phyloP scores from a whole-genome alignment of 495 filamentous ascomycete species.

The Talaromyces adpressus region DNA sequence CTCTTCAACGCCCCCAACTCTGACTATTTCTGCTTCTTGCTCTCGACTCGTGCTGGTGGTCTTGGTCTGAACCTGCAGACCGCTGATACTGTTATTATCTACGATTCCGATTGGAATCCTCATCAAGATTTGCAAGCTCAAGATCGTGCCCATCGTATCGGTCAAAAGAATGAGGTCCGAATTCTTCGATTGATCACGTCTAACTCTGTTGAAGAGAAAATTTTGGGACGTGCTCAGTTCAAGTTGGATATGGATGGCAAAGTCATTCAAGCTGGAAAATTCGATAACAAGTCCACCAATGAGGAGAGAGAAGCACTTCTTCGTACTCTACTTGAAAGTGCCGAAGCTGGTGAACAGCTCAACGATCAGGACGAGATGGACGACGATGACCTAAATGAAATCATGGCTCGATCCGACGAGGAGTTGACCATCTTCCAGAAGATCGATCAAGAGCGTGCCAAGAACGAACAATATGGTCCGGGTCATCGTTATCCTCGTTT shows the following conservation, averaged over 20 bases:
- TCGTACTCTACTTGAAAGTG: slow-evolving; percentile 82
- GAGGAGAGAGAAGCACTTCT: slow-evolving; percentile 96
- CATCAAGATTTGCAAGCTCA: slow-evolving; percentile 99
- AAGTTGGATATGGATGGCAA: slow-evolving; percentile 99
- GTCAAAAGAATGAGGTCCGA: slow-evolving; percentile 98
- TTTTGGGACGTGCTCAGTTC: slow-evolving; percentile 91
- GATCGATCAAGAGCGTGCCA: slow-evolving; percentile 68
- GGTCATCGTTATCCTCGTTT: slow-evolving; percentile 62
- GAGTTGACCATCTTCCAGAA: slow-evolving; percentile 64
- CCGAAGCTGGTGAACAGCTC: slow-evolving; percentile 74
- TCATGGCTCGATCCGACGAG: slow-evolving; percentile 69
- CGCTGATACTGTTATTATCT: slow-evolving; percentile 98
- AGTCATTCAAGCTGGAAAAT: slow-evolving; percentile 97
- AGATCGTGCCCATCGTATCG: slow-evolving; percentile 99
- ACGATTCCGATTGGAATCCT: slow-evolving; percentile 99
- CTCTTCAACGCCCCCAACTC: slow-evolving; percentile 86
- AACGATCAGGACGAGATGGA: slow-evolving; percentile 87
- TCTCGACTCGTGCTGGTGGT: slow-evolving; percentile 98
- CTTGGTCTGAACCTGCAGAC: slow-evolving; percentile 94
- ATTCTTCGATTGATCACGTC: slow-evolving; percentile 93
- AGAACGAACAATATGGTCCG: slow-evolving; percentile 62
- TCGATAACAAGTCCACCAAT: slow-evolving; percentile 98
- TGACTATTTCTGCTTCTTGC: slow-evolving; percentile 92
- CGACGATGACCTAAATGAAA: slow-evolving; percentile 91
- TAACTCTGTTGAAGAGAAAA: slow-evolving; percentile 97